Evolutionary conservation across 306 rosid genomes (phyloP).

Genomic region (Hylodesmum podocarpum): DNA sequence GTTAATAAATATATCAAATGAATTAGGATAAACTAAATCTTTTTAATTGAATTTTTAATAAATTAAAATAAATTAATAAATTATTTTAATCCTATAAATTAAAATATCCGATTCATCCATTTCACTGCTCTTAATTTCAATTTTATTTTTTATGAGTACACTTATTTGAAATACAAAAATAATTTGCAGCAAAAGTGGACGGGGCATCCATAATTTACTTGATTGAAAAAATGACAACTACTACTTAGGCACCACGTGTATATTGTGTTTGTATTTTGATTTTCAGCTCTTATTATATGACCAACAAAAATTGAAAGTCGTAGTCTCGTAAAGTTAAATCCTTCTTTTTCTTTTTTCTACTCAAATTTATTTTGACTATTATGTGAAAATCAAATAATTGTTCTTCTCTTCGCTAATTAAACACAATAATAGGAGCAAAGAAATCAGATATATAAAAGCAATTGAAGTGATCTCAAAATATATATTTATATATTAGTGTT

Average conservation of each 20-base stretch:
- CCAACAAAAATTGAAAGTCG: not conserved
- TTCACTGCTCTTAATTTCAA: no score
- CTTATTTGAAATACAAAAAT: not conserved
- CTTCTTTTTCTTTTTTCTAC: not conserved
- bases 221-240: not conserved
- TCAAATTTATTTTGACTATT: not conserved
- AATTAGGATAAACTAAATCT: no score
- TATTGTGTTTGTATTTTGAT: not conserved
- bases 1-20: no score
- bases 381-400: not conserved
- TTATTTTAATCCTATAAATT: no score
- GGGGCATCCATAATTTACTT: not conserved
- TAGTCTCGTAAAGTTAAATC: not conserved
- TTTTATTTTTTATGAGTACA: no score
- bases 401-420: not conserved
- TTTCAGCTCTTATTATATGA: not conserved
- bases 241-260: not conserved
- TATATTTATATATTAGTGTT: not conserved
- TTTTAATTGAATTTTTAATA: no score
- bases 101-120: no score
- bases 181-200: not conserved
- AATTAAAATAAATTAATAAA: no score
- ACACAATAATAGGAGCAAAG: not conserved
- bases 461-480: not conserved
- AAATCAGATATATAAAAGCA: not conserved